Conservation (phyloP, 2,329 filamentous ascomycete species). For the Taxawa tesnikishii region DNA sequence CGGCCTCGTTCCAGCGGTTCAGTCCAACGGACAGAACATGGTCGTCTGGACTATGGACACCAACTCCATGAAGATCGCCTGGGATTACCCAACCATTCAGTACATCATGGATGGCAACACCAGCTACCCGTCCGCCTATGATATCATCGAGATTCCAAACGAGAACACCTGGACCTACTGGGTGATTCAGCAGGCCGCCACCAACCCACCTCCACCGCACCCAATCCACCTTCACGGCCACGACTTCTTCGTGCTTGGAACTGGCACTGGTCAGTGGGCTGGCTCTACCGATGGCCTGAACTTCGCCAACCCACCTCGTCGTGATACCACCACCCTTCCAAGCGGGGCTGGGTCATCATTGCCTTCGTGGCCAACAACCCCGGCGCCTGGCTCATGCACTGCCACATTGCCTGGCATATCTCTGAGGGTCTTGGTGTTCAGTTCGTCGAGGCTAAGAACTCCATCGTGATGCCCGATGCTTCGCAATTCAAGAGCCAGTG, state of each 20-base stretch:
- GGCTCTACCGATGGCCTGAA: constrained; percentile 20
- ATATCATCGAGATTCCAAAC: constrained; percentile 27
- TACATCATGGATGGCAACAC: constrained; percentile 29
- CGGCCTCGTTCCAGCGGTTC: constrained; percentile 10
- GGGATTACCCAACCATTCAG: constrained; percentile 31
- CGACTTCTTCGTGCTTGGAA: constrained; percentile 21
- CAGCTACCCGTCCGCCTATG: constrained; percentile 24
- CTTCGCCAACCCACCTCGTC: constrained; percentile 31
- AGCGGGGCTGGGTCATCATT: constrained; percentile 35
- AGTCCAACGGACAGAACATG: constrained; percentile 24
- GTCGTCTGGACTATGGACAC: constrained; percentile 23
- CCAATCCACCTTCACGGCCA: constrained; percentile 18
- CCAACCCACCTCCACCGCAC: constrained; percentile 8
- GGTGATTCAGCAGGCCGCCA: constrained; percentile 28
- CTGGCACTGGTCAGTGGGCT: constrained; percentile 15
- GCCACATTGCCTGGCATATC: constrained; percentile 50
- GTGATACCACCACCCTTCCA: constrained; percentile 37
- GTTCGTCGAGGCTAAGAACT: constrained; percentile 34
- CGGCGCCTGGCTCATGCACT: constrained; percentile 38
- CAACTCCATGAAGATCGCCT: constrained; percentile 28
- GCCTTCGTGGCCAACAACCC: constrained; percentile 40
- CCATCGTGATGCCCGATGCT: constrained; percentile 18
- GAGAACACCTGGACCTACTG: constrained; percentile 32
- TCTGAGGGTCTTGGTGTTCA: constrained; percentile 45
- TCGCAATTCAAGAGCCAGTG: constrained; percentile 17